phyloP scores from a whole-genome alignment of 2,329 filamentous ascomycete species.

The Chaetothyriales sp. region DNA sequence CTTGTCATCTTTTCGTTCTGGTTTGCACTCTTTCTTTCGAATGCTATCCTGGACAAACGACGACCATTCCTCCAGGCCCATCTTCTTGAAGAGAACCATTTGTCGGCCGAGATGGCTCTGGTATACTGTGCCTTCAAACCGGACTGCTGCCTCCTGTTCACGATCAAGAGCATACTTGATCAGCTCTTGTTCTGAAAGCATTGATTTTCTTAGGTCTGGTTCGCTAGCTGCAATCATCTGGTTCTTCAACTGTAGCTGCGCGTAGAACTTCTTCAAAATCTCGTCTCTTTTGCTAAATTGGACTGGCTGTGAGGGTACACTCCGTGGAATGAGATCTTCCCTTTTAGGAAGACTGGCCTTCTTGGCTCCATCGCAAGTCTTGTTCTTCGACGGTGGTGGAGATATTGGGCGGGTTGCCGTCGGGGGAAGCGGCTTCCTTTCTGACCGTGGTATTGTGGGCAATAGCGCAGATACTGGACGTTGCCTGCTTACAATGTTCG shows the following conservation, averaged over 20 bases:
- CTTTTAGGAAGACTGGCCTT: conserved; percentile 20
- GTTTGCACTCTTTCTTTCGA: neutral
- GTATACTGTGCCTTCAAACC: conserved; percentile 52
- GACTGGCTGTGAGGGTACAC: conserved; percentile 30
- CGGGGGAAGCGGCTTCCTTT: conserved; percentile 2
- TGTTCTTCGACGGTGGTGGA: conserved; percentile 5
- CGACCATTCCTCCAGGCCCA: conserved; percentile 58
- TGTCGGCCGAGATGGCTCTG: conserved; percentile 69
- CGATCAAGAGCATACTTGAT: conserved; percentile 31
- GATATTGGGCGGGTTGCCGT: conserved; percentile 11
- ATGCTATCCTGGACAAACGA: conserved; percentile 37
- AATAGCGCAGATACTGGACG: neutral
- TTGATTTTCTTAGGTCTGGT: conserved; percentile 20
- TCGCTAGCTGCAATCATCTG: conserved; percentile 22
- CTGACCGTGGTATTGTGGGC: neutral
- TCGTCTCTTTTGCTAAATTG: conserved; percentile 26
- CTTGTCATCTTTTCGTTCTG: conserved; percentile 4
- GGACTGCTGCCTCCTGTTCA: conserved; percentile 54
- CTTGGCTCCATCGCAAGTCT: conserved; percentile 1
- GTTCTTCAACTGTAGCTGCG: conserved; percentile 29
- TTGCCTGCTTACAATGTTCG: neutral
- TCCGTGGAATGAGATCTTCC: conserved; percentile 32
- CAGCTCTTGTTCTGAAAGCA: conserved; percentile 30
- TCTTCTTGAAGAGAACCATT: conserved; percentile 60
- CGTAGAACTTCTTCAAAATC: conserved; percentile 31